Base-by-base conservation (phyloP, 1,284 basidiomycete genomes). In the Cryptococcus deneoformans region DNA sequence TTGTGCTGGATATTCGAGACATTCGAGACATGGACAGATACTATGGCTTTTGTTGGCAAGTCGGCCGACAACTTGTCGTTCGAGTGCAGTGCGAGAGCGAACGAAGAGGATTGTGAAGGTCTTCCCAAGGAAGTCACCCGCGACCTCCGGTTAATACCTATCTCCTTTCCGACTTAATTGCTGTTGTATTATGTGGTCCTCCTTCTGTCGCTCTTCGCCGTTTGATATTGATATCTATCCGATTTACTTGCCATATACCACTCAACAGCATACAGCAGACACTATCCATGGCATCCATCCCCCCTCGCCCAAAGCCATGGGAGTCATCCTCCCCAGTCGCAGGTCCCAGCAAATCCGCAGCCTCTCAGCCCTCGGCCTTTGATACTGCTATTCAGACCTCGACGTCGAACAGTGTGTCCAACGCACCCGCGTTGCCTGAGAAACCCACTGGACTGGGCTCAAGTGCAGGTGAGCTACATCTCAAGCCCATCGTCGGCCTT, bases 241-340 rank as follows among this genome's bases (percentile, higher is more conserved):
- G 3, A 29, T 29, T 29, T 29, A 29, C 29, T 29, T 29, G 29
- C 5, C 29, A 38, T 24, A 45, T 29, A 10, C 57, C 20, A 20
- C 20, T 20, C 20, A 20, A 20, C 20, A 20, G 29, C 29, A 29
- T 29, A 29, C 29, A 29, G 29, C 29, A 29, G 29, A 29, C 29
- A 29, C 29, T 5, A 5, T 5, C 24, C 16, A 71, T 71, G 68
- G 61, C 72, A 48, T 73, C 74, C 8, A 59, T 71, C 10, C 68
- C 74, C 14, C 68, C 71, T 5, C 60, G 72, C 45, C 69, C 72
- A 14, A 76, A 76, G 49, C 74, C 74, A 42, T 75, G 72, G 72
- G 72, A 74, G 62, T 55, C 63, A 37, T 16, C 54, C 14, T 36
- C 20, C 16, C 10, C 52, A 8, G 34, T 56, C 10, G 36, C 53